phyloP scores from a whole-genome alignment of 768 basidiomycete species.

The Mycena rebaudengoi region DNA sequence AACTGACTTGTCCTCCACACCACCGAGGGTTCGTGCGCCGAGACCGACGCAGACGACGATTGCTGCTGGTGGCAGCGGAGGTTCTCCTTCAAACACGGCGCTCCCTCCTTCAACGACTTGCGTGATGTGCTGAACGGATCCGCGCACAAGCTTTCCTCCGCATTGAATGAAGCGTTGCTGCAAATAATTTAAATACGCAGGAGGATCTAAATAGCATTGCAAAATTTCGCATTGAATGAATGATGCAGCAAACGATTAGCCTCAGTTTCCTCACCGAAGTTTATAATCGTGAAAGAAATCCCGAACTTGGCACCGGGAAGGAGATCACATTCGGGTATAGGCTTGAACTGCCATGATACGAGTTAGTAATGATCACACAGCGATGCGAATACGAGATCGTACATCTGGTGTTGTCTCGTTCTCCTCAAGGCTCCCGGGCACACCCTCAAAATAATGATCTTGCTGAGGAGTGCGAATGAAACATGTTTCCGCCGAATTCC shows the following conservation, averaged over 20 bases:
- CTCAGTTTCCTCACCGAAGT: conserved; percentile 1
- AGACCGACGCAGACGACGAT: conserved; percentile 30
- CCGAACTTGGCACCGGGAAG: conserved; percentile 17
- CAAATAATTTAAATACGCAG: conserved; percentile 71
- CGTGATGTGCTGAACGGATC: conserved; percentile 63
- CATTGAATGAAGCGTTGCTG: conserved; percentile 59
- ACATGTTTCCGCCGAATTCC: conserved; percentile 47
- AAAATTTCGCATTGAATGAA: neutral
- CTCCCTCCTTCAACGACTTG: conserved; percentile 61
- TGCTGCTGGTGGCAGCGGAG: conserved; percentile 18
- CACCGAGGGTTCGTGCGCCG: conserved; percentile 63
- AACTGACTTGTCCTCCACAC: conserved; percentile 65
- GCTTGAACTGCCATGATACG: conserved; percentile 15
- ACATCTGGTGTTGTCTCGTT: conserved; percentile 51
- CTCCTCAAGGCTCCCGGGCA: conserved; percentile 30
- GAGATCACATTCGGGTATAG: conserved; percentile 6
- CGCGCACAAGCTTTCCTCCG: conserved; percentile 63
- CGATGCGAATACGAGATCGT: conserved; percentile 5
- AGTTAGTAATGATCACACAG: neutral
- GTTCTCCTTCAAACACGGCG: conserved; percentile 23
- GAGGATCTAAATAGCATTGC: conserved; percentile 53
- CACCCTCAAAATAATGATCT: conserved; percentile 50
- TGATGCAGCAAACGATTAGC: neutral
- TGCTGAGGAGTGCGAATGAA: conserved; percentile 59
- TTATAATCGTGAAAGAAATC: conserved; percentile 9